phyloP scores from a whole-genome alignment of 2,329 filamentous ascomycete species.

The Scedosporium minutisporum region DNA sequence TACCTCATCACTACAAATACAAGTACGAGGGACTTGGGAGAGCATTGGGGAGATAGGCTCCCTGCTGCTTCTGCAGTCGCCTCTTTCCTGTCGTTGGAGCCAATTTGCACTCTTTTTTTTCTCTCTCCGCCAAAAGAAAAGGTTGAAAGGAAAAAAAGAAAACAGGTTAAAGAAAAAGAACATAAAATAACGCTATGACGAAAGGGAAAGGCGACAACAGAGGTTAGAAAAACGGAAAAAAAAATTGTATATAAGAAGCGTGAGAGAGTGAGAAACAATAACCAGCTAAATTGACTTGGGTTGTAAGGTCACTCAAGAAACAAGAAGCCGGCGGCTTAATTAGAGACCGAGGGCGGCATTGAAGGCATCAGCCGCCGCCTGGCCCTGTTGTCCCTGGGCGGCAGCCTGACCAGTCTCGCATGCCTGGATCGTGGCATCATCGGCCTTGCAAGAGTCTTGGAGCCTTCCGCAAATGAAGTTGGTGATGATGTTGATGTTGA shows the following conservation, averaged over 20 bases:
- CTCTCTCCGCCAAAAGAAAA: not conserved
- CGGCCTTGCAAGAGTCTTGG: constrained; percentile 15
- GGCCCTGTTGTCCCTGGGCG: constrained; percentile 12
- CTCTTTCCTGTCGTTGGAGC: constrained; percentile 1
- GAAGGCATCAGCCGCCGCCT: constrained; percentile 15
- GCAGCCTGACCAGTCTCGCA: constrained; percentile 13
- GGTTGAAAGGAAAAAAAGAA: not conserved
- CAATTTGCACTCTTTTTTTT: not conserved
- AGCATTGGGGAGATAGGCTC: not conserved
- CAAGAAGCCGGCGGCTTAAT: not conserved
- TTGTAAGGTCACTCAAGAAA: not conserved
- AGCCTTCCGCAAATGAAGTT: constrained; percentile 36
- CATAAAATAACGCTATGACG: not conserved
- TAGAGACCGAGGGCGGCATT: constrained; percentile 11
- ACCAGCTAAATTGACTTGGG: not conserved
- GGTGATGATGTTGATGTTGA: constrained; percentile 27
- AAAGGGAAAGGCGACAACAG: not conserved
- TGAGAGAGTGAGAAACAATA: not conserved
- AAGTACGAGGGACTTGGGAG: not conserved
- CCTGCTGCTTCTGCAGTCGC: not conserved
- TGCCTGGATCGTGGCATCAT: constrained; percentile 9
- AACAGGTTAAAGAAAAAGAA: not conserved
- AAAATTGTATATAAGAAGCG: not conserved
- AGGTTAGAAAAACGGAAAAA: not conserved
- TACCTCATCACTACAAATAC: constrained; percentile 4